Base-by-base conservation (phyloP, 768 basidiomycete genomes). In the Cystobasidium ongulense region DNA sequence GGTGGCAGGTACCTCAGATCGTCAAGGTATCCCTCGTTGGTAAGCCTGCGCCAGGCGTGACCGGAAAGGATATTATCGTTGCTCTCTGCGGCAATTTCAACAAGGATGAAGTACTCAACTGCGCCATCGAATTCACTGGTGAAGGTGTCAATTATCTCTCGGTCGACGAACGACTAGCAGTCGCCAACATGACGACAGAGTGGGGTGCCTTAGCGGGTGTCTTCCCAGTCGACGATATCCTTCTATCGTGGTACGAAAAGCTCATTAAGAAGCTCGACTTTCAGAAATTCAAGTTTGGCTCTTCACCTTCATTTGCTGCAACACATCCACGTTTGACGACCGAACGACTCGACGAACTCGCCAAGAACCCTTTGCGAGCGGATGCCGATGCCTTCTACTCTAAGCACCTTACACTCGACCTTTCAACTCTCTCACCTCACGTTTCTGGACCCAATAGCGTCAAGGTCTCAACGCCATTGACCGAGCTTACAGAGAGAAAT, bases 1-100 rank as follows among this genome's bases (percentile, higher is more conserved):
- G 96, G 96, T 98, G 95, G 96, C 96, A 98, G 82, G 89, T 99
- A 38, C 96, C 96, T 17, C 87, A 92, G 2, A 93, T 97, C 86
- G 87, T 99, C 80, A 92, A 90, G 74, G 95, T 98, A 75, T 92
- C 96, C 78, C 84, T 99, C 62, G 86, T 85, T 72, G 95, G 95
- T 5, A 84, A 83, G 74, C 86, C 98, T 0, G 85, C 89, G 0
- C 86, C 89, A 0, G 96, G 96, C 1, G 95, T 98, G 1, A 94
- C 92, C 0, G 96, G 96, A 38, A 99, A 99, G 82, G 96, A 99
- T 79, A 90, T 99, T 52, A 98, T 99, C 74, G 90, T 99, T 18
- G 95, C 96, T 0, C 85, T 98, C 2, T 97, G 95, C 72, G 92
- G 95, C 5, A 89, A 88, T 33, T 98, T 98, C 84, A 95, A 95